Evolutionary conservation across 2,329 filamentous ascomycete genomes (phyloP).

Genomic region (Botrytis fabae): DNA sequence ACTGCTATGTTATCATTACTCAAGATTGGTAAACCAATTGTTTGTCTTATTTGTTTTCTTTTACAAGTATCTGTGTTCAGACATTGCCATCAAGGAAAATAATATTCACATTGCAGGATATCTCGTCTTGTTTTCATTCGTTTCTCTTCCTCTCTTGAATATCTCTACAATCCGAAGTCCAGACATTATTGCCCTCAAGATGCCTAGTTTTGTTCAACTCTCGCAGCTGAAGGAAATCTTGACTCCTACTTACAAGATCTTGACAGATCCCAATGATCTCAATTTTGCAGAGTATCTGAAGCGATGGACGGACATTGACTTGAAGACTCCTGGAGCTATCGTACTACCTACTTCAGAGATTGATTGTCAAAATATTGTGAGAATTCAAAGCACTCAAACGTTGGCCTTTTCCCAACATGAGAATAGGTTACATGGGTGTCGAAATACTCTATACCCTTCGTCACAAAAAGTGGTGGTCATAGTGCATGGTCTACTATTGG

Average conservation of each 20-base stretch:
- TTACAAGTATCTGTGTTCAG: background rate
- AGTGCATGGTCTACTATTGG: slow-evolving; percentile 38
- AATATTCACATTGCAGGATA: background rate
- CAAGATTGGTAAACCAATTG: background rate
- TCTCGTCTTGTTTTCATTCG: background rate
- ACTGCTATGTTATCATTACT: background rate
- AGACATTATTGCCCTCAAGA: background rate
- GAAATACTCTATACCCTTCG: slow-evolving; percentile 30
- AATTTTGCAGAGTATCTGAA: slow-evolving; percentile 20
- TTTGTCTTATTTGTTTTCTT: background rate
- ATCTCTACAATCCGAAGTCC: background rate
- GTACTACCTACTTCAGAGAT: slow-evolving; percentile 26
- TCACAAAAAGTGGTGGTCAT: slow-evolving; percentile 34
- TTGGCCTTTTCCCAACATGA: background rate
- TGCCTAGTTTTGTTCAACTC: background rate
- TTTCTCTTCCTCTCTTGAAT: background rate
- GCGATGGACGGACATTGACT: slow-evolving; percentile 28
- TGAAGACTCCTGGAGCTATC: slow-evolving; percentile 26
- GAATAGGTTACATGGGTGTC: slow-evolving; percentile 23
- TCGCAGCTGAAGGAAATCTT: background rate
- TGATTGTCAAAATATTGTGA: slow-evolving; percentile 26
- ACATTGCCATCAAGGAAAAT: background rate
- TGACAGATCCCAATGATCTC: background rate
- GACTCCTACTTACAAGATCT: background rate
- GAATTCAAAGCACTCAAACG: background rate